Evolutionary conservation across 2,329 filamentous ascomycete species (phyloP), one percentile per base, ranked within the genome.

Genomic region (Phoma sp.): DNA sequence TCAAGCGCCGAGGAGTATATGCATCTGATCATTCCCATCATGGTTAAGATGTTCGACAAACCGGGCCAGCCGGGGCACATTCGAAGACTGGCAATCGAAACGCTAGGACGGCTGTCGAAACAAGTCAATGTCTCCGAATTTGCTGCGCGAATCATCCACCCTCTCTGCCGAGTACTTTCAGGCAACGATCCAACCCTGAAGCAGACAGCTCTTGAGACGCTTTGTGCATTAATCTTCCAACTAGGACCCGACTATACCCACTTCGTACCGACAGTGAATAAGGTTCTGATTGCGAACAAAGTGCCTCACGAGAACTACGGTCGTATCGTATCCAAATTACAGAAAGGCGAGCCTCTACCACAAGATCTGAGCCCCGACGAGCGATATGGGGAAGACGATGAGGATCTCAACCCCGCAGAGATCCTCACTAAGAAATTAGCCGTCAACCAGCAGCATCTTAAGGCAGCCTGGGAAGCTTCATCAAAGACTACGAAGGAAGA

Each of bases 121-220:
- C 92, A 96, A 74, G 95, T 99, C 66, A 99, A 99, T 70, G 86
- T 99, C 21, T 97, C 96, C 38, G 95, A 99, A 74, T 98, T 94
- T 72, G 92, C 96, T 5, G 92, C 94, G 13, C 92, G 95, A 72
- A 98, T 99, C 72, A 92, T 99, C 35, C 96, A 99, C 71, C 94
- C 94, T 1, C 81, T 99, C 6, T 90, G 91, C 2, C 85, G 95
- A 60, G 87, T 98, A 4, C 82, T 98, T 46, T 85, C 87, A 13
- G 86, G 86, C 44, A 85, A 81, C 44, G 94, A 98, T 64, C 82
- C 85, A 9, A 80, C 85, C 2, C 77, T 99, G 57, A 88, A 93
- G 59, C 83, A 90, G 61, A 87, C 92, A 22, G 95, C 95, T 8
- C 82, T 99, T 33, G 95, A 99, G 72, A 98, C 94, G 1, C 84